phyloP scores from a whole-genome alignment of 192 early-diverging fungal genomes.

The Haplosporangium gracile region DNA sequence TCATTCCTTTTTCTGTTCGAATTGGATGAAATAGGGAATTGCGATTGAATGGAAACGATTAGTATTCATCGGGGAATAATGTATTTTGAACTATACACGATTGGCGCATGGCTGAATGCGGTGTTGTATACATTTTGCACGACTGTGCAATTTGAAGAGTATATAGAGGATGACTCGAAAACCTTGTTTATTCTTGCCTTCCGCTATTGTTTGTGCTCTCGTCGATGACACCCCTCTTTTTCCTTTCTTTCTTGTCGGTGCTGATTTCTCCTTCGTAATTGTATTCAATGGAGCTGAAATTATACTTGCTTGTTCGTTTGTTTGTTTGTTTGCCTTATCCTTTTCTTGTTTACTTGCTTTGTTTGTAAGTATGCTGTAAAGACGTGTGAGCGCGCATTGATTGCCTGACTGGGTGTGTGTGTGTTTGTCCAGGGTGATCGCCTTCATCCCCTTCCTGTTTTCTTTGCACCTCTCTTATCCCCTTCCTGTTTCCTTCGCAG shows the following conservation, averaged over 20 bases:
- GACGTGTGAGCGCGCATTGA: too few species aligned
- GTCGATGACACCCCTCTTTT: constrained; percentile 9
- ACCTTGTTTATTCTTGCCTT: not conserved
- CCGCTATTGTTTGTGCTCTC: not conserved
- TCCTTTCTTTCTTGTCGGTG: not conserved
- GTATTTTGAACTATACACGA: too few species aligned
- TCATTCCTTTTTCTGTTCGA: not conserved
- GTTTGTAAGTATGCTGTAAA: too few species aligned
- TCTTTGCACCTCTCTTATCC: too few species aligned
- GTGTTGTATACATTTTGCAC: not conserved
- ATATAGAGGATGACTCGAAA: not conserved
- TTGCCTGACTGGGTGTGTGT: too few species aligned
- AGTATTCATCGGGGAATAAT: not conserved
- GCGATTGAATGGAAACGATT: not conserved
- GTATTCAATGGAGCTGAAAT: not conserved
- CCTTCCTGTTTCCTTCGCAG: too few species aligned
- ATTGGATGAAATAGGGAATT: not conserved
- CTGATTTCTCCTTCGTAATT: not conserved
- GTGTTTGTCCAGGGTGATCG: too few species aligned
- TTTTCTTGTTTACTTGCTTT: not conserved
- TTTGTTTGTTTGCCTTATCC: not conserved
- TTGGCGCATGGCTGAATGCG: not conserved
- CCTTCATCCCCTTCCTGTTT: too few species aligned
- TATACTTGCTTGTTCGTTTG: not conserved
- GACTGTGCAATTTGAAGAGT: not conserved